Conservation (phyloP, 2,329 filamentous ascomycete genomes). For the Nemania diffusa region DNA sequence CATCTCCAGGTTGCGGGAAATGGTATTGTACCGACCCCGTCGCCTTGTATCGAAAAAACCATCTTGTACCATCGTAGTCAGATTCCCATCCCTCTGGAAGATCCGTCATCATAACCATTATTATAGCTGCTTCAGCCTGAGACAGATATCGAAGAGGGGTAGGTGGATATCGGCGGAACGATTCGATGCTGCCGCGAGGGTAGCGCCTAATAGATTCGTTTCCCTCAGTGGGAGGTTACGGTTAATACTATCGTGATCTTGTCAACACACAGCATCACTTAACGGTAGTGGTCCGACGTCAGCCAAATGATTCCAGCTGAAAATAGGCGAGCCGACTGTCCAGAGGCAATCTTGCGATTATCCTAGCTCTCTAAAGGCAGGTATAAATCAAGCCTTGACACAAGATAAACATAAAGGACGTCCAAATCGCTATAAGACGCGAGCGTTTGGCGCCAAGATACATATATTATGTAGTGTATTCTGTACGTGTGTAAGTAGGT, state of each 20-base stretch:
- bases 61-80: constrained; percentile 67
- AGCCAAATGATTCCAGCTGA: background rate
- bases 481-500: background rate
- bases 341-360: background rate
- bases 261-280: constrained; percentile 18
- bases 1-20: constrained; percentile 67
- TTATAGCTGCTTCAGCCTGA: background rate
- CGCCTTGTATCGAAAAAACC: constrained; percentile 67
- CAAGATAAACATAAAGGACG: background rate
- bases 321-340: constrained; percentile 5
- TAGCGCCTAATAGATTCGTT: background rate
- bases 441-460: constrained; percentile 12
- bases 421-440: background rate
- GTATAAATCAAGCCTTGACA: constrained; percentile 1
- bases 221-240: background rate
- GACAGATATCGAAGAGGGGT: constrained; percentile 3
- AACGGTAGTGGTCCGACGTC: background rate
- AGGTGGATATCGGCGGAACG: constrained; percentile 8
- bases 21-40: constrained; percentile 66
- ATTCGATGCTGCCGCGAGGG: background rate
- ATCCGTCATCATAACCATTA: constrained; percentile 48
- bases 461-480: background rate
- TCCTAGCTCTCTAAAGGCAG: constrained; percentile 5
- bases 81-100: constrained; percentile 66
- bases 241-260: constrained; percentile 8